These are phyloP conservation scores for Tetracentron sinense DNA, from an alignment of 164 flowering plant genomes.

Conservation along the genomic window DNA sequence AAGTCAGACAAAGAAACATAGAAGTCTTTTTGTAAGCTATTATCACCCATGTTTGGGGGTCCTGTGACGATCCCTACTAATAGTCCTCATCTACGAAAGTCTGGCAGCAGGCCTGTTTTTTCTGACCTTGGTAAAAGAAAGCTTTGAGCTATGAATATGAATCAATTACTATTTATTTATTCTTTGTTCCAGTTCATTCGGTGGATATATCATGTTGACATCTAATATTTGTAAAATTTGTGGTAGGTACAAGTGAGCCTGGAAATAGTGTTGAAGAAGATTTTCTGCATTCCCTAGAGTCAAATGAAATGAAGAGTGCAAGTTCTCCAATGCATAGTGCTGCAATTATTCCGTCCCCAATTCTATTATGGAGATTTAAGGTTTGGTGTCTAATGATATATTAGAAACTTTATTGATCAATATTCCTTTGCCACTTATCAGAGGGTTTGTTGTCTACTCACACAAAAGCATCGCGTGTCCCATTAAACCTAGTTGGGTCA, in stretches of 20 bases:
- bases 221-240: conserved; percentile 1
- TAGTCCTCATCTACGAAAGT: conserved; percentile 79
- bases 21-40: conserved; percentile 11
- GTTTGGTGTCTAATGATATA: conserved; percentile 27
- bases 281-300: conserved; percentile 31
- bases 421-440: no score
- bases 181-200: background rate
- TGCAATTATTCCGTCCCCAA: conserved; percentile 74
- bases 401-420: no score
- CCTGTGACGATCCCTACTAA: conserved; percentile 36
- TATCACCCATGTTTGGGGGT: conserved; percentile 72
- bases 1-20: background rate
- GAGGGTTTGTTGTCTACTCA: no score
- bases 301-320: conserved; percentile 54
- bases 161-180: background rate
- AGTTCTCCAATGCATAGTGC: conserved; percentile 39
- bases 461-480: no score
- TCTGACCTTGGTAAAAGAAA: conserved; percentile 52
- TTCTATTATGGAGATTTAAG: conserved; percentile 90
- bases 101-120: conserved; percentile 66
- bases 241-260: conserved; percentile 35
- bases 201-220: background rate
- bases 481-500: no score
- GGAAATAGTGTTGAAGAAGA: conserved; percentile 42
- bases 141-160: background rate